A percentile compares a stretch with the other conserved stretches of the same genome.
Conservation (phyloP, 257 asterid species). For the Nicotiana paniculata region DNA sequence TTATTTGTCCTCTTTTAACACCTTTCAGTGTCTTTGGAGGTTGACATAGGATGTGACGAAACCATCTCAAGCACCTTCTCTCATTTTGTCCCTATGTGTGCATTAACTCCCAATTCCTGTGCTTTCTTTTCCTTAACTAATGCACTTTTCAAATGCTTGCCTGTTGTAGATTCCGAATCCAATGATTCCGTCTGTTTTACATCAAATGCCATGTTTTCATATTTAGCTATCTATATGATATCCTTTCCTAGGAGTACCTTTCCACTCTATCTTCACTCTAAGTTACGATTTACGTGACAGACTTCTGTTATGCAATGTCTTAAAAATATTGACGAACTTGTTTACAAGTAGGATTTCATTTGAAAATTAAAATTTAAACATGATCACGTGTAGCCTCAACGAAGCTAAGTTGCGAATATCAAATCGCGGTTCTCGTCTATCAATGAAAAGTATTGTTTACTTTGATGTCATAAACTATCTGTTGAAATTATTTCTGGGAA, state of each 20-base stretch:
- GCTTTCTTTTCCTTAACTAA: not conserved
- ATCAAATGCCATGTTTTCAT: not conserved
- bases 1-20: not conserved
- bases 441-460: not conserved
- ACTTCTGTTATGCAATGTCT: not conserved
- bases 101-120: not conserved
- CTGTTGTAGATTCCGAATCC: not conserved
- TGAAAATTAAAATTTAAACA: not conserved
- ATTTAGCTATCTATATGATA: not conserved
- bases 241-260: not conserved
- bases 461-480: not conserved
- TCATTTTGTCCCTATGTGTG: not conserved
- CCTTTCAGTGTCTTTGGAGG: not conserved
- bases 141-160: not conserved
- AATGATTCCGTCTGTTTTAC: not conserved
- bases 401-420: not conserved
- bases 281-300: not conserved
- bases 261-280: not conserved
- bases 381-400: not conserved
- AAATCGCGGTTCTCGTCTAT: not conserved
- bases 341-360: not conserved
- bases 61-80: not conserved
- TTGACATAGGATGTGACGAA: not conserved
- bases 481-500: not conserved
- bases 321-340: not conserved